Base-by-base conservation (phyloP, 495 filamentous ascomycete species). In the Aspergillus cavernicola region DNA sequence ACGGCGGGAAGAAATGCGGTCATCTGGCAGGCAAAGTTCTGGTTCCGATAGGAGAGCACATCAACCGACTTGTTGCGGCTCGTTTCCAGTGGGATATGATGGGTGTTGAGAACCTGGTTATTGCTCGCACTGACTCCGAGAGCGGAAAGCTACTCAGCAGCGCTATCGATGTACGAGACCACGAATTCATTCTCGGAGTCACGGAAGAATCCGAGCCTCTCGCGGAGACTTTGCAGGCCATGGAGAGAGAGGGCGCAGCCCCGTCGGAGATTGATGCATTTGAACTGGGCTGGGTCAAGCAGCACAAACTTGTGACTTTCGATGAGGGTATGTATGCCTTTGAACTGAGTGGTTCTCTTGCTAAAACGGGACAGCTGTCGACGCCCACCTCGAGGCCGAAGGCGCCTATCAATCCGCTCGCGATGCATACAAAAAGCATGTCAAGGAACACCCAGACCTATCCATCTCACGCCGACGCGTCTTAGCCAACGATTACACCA, bases 31-130 rank as follows among this genome's bases (percentile, higher is more conserved):
- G 93, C 55, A 98, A 98, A 69, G 93, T 98, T 1, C 75, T 98
- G 11, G 93, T 98, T 0, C 95, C 93, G 0, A 83, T 93, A 33
- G 85, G 89, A 57, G 93, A 98, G 61, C 93, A 98, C 70, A 95
- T 97, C 73, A 97, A 97, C 71, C 82, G 93, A 13, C 82, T 98
- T 4, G 83, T 90, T 24, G 91, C 95, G 15, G 84, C 93, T 2
- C 84, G 93, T 47, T 97, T 95, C 74, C 93, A 98, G 63, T 98
- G 93, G 93, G 93, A 98, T 61, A 77, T 95, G 35, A 96, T 98
- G 92, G 93, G 92, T 44, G 82, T 80, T 22, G 93, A 98, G 69
- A 97, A 92, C 65, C 76, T 97, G 16, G 80, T 97, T 20, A 95
- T 98, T 60, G 93, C 93, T 5, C 85, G 93, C 18, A 97, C 93